Evolutionary conservation across 1,284 basidiomycete genomes (phyloP), one percentile per base, ranked within the genome.

Genomic region (Ustilago loliicola): DNA sequence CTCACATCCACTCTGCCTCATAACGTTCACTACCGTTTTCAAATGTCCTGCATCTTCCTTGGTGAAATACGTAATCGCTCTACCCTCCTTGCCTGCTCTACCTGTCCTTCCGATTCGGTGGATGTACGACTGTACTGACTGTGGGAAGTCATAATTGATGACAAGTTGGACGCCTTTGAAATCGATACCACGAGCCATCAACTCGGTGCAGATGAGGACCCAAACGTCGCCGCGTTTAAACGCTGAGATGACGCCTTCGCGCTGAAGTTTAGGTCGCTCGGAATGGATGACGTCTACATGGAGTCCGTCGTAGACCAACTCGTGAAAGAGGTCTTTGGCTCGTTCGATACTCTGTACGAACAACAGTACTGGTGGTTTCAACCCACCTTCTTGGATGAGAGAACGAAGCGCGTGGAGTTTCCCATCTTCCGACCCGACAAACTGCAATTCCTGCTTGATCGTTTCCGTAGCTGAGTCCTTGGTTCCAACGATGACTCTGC

Each of bases 51-150:
- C 93, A 86, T 99, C 96, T 69, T 96, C 94, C 80, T 95, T 91
- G 3, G 94, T 97, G 88, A 98, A 98, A 87, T 95, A 98, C 1
- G 96, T 99, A 58, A 96, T 91, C 0, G 96, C 96, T 85, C 92
- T 92, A 10, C 96, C 96, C 79, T 93, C 91, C 55, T 93, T 90
- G 1, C 95, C 96, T 19, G 96, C 96, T 66, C 96, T 91, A 21
- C 96, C 96, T 1, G 96, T 98, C 67, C 97, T 92, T 90, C 94
- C 96, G 67, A 99, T 97, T 29, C 96, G 90, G 87, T 99, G 96
- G 36, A 99, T 91, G 84, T 99, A 99, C 81, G 92, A 94, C 86
- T 97, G 95, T 2, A 96, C 92, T 19, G 63, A 79, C 64, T 85
- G 84, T 2, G 85, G 81, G 32, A 84, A 80, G 23, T 80, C 79